Evolutionary conservation across 768 basidiomycete genomes (phyloP), one percentile per base, ranked within the genome.

Genomic region (Pulveroboletus sp.): DNA sequence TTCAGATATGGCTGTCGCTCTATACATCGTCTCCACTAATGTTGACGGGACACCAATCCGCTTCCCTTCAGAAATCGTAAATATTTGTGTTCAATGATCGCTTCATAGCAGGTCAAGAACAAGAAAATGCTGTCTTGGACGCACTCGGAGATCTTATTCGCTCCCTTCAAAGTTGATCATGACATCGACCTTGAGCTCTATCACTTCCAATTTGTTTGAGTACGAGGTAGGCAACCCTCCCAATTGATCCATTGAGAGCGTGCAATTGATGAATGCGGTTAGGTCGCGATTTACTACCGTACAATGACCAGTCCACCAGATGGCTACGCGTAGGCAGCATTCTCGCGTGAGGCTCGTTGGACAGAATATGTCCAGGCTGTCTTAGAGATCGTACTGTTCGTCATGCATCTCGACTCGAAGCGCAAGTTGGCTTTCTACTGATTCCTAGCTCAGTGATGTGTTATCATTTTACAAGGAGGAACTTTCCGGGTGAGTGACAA

Each of bases 381-480:
- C n/a, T 72, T 70, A 2, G 68, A 35, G 20, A 20, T 45, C 6
- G 35, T 55, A 19, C 45, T 52, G 10, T 61, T 58, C 49, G 58
- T 68, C 34, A 54, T 61, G 1, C n/a, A 34, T 29, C 12, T 19
- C 44, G n/a, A 24, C 13, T 25, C 11, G 10, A 38, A 38, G 20
- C n/a, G 19, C 6, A n/a, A n/a, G 27, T 4, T 6, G 20, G 11
- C 5, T 2, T 9, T 17, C 25, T n/a, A 29, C 32, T 44, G 23
- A 44, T 9, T 11, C 8, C 32, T 16, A 14, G 32, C 55, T 27
- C 12, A 72, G 70, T 45, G 69, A 72, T 40, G 54, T 72, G 13
- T 56, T 70, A 8, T 70, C 68, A 0, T 71, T 72, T 36, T 67
- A 71, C 35, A 56, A 72, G 43, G 72, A 72, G 56, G 71, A 72